Conservation (phyloP, 768 basidiomycete genomes). For the Pholiota microspora region DNA sequence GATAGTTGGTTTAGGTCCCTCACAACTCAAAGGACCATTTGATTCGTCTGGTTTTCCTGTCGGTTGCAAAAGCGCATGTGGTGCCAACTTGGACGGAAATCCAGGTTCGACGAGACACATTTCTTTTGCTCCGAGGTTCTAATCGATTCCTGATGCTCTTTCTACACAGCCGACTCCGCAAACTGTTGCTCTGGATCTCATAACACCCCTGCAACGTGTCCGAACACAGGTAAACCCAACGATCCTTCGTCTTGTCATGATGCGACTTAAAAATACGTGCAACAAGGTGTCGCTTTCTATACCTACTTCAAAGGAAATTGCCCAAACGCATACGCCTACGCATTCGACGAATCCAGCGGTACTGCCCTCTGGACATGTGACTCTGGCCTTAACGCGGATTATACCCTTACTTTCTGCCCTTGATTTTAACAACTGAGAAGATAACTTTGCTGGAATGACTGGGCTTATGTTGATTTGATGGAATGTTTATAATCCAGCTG, state of each 20-base stretch:
- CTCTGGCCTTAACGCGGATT: slow-evolving; percentile 37
- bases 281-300: slow-evolving; percentile 39
- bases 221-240: slow-evolving; percentile 33
- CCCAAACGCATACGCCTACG: slow-evolving; percentile 50
- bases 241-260: neutral
- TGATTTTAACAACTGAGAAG: too few relatives aligned
- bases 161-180: slow-evolving; percentile 45
- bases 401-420: slow-evolving; percentile 48
- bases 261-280: slow-evolving; percentile 18
- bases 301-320: slow-evolving; percentile 41
- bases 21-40: slow-evolving; percentile 48
- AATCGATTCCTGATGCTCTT: neutral
- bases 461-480: neutral
- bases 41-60: slow-evolving; percentile 53
- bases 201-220: slow-evolving; percentile 52
- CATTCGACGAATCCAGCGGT: slow-evolving; percentile 48
- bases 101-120: slow-evolving; percentile 27
- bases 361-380: slow-evolving; percentile 54
- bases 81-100: slow-evolving; percentile 40
- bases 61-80: slow-evolving; percentile 63
- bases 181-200: slow-evolving; percentile 63
- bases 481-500: neutral
- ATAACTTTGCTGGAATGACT: neutral
- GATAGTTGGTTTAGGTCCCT: slow-evolving; percentile 39
- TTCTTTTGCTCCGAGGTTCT: too few relatives aligned